Conservation (phyloP, 1,284 basidiomycete genomes). For the Athelia sp. region DNA sequence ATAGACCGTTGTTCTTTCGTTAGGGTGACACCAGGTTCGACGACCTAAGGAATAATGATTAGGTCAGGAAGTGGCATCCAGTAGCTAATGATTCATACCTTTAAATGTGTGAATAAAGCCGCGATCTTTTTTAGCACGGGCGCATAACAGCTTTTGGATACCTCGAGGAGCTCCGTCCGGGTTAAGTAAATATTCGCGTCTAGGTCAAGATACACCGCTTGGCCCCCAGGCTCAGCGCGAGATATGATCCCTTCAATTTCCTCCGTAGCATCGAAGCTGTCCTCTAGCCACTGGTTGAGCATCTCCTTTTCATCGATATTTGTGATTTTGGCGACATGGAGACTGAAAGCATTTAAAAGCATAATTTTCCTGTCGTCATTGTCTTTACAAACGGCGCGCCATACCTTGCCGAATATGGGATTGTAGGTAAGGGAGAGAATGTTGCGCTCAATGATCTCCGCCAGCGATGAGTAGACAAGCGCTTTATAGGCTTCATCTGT, state of each 20-base stretch:
- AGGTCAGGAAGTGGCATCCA: no score
- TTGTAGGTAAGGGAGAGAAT: conserved; percentile 20
- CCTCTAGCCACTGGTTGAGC: conserved; percentile 19
- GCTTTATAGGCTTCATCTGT: conserved; percentile 13
- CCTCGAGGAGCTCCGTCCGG: conserved; percentile 20
- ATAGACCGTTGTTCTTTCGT: conserved; percentile 15
- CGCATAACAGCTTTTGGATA: conserved; percentile 18
- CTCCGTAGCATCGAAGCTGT: conserved; percentile 20
- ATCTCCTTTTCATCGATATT: conserved; percentile 10
- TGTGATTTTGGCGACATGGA: conserved; percentile 12
- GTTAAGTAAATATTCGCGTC: conserved; percentile 20
- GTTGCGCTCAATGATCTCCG: conserved; percentile 16
- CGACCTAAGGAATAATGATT: conserved; percentile 8
- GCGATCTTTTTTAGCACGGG: conserved; percentile 19
- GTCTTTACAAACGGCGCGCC: conserved; percentile 22
- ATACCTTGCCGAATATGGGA: conserved; percentile 21
- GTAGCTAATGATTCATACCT: conserved; percentile 9
- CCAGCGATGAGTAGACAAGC: conserved; percentile 15
- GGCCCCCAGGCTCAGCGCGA: conserved; percentile 7
- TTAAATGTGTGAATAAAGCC: conserved; percentile 19
- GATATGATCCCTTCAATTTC: conserved; percentile 19
- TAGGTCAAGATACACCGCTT: conserved; percentile 19
- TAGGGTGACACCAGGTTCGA: conserved; percentile 14
- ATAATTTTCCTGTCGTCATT: conserved; percentile 8
- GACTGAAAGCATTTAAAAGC: conserved; percentile 18